Evolutionary conservation across 148 eudicot genomes (phyloP).

Genomic region (Amaranthus palmeri): DNA sequence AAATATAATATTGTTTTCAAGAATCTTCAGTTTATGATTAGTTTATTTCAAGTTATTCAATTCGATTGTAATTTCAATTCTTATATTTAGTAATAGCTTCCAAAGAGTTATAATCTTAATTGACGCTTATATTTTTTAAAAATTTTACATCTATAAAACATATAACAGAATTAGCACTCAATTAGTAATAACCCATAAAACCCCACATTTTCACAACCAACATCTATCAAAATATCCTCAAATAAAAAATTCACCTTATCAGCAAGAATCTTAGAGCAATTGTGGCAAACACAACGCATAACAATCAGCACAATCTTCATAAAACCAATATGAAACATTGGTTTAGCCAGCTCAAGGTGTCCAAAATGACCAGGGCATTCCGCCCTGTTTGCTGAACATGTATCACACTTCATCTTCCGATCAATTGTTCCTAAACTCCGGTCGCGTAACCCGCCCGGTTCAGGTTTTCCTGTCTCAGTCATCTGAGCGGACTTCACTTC

Average conservation of each 20-base stretch:
- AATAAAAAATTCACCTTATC: slow-evolving; percentile 61
- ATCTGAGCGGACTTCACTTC: slow-evolving; percentile 92
- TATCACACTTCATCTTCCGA: slow-evolving; percentile 90
- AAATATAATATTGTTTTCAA: too few relatives aligned
- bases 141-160: too few relatives aligned
- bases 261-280: slow-evolving; percentile 85
- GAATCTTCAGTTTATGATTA: too few relatives aligned
- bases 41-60: too few relatives aligned
- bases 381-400: slow-evolving; percentile 93
- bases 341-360: slow-evolving; percentile 97
- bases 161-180: too few relatives aligned
- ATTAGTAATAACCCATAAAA: too few relatives aligned
- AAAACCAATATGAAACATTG: slow-evolving; percentile 94
- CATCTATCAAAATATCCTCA: too few relatives aligned
- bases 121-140: too few relatives aligned
- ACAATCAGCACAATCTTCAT: slow-evolving; percentile 84
- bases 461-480: slow-evolving; percentile 89
- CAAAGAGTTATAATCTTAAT: too few relatives aligned
- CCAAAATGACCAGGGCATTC: slow-evolving; percentile 99
- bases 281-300: slow-evolving; percentile 92
- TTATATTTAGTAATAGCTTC: too few relatives aligned
- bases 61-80: too few relatives aligned
- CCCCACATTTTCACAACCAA: too few relatives aligned
- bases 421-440: slow-evolving; percentile 87
- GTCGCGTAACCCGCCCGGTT: slow-evolving; percentile 85